phyloP scores from a whole-genome alignment of 768 basidiomycete genomes.

The Ramaria rubella region DNA sequence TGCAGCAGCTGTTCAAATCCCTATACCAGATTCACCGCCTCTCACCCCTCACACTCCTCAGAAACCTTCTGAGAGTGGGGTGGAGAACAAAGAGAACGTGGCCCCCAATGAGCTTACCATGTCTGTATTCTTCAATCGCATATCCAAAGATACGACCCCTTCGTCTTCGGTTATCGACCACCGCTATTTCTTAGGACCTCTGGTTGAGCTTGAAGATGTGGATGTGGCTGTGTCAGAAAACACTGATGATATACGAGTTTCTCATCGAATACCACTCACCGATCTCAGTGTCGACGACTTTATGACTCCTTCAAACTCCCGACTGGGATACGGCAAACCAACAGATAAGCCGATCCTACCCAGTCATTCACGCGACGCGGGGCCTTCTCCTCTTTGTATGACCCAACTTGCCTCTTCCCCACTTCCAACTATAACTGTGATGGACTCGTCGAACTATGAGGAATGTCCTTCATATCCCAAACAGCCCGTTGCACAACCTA shows the following conservation, averaged over 20 bases:
- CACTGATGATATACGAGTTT: not conserved
- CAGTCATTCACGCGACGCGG: not conserved
- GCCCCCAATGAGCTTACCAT: not conserved
- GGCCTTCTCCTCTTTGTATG: not conserved
- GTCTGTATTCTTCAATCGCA: constrained; percentile 7
- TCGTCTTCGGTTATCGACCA: not conserved
- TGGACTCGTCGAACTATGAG: not conserved
- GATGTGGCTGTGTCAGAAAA: not conserved
- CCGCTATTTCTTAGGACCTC: not conserved
- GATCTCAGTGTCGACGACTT: not conserved
- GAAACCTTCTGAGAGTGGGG: not conserved
- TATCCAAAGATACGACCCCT: not conserved
- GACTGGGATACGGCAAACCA: not conserved
- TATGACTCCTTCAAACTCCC: not conserved
- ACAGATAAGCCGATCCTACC: not conserved
- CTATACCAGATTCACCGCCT: constrained; percentile 6
- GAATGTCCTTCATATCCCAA: not conserved
- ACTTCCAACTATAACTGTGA: not conserved
- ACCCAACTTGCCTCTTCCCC: not conserved
- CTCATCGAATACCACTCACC: not conserved
- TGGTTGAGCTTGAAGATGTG: constrained; percentile 1
- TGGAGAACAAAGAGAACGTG: not conserved
- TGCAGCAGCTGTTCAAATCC: not conserved
- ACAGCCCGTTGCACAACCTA: not conserved
- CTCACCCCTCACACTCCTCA: not conserved